These are phyloP conservation scores for Coprinopsis sp. DNA, from an alignment of 768 basidiomycete species.

Conservation along the genomic window DNA sequence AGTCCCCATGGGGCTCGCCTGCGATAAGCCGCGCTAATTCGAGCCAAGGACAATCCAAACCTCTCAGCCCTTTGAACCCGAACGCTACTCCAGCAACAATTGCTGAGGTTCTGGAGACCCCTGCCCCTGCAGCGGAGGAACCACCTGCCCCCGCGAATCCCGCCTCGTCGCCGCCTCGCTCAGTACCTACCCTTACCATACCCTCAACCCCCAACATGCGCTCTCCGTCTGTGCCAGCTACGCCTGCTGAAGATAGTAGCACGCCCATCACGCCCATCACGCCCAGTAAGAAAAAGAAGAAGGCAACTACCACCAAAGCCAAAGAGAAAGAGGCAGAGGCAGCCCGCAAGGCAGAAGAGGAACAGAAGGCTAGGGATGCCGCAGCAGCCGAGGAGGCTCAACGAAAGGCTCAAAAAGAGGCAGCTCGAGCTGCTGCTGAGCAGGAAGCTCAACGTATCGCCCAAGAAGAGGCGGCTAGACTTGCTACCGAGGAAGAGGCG, in stretches of 20 bases:
- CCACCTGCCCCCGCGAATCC: neutral
- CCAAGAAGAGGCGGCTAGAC: too few species aligned
- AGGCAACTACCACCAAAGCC: constrained; percentile 3
- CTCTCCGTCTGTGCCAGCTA: neutral
- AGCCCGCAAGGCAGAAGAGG: constrained; percentile 44
- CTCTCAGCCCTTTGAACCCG: constrained; percentile 33
- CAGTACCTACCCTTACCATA: neutral
- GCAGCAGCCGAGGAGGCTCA: constrained; percentile 28
- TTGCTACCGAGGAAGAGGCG: neutral
- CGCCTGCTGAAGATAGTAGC: constrained; percentile 1
- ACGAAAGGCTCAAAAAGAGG: constrained; percentile 8
- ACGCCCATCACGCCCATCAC: constrained; percentile 7
- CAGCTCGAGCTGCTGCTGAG: neutral
- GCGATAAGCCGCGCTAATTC: constrained; percentile 14
- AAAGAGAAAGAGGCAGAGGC: constrained; percentile 34
- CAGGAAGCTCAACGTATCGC: too few species aligned
- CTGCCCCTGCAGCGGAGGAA: neutral
- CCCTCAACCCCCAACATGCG: neutral
- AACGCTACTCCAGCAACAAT: constrained; percentile 19
- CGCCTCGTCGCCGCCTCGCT: neutral
- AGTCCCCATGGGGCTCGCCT: constrained; percentile 3
- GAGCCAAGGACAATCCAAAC: constrained; percentile 20
- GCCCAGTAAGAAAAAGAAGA: constrained; percentile 7
- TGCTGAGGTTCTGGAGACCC: neutral
- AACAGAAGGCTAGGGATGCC: constrained; percentile 6